Conservation (phyloP, 352 stramenopile genomes). For the Globisporangium megalacanthum region DNA sequence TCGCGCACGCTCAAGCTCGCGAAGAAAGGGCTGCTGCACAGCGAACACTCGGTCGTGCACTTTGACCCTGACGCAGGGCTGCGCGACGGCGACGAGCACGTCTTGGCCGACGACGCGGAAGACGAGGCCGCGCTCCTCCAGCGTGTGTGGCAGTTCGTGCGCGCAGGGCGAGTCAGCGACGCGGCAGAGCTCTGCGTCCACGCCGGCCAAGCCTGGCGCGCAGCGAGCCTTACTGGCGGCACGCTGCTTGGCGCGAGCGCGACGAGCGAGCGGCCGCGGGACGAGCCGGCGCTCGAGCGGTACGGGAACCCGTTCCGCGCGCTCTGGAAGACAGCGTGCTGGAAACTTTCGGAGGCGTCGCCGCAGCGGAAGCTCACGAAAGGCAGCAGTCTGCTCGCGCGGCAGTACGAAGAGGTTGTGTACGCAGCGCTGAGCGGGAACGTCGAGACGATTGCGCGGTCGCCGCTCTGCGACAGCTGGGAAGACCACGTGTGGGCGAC, state of each 20-base stretch:
- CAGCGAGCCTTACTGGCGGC: conserved; percentile 67
- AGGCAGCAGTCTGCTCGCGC: conserved; percentile 49
- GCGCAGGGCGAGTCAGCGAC: conserved; percentile 55
- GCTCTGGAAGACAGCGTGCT: conserved; percentile 85
- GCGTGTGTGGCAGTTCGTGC: conserved; percentile 67
- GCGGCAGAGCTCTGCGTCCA: conserved; percentile 73
- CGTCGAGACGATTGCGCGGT: conserved; percentile 54
- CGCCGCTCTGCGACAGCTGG: conserved; percentile 70
- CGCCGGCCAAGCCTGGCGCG: conserved; percentile 70
- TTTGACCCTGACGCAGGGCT: conserved; percentile 74
- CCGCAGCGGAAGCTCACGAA: conserved; percentile 48
- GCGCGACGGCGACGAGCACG: conserved; percentile 51
- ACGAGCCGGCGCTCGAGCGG: conserved; percentile 38
- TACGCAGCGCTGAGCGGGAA: conserved; percentile 80
- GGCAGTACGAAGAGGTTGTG: conserved; percentile 73
- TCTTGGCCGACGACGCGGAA: conserved; percentile 74
- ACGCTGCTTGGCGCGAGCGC: conserved; percentile 50
- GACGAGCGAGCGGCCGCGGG: conserved; percentile 32
- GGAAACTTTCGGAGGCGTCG: conserved; percentile 58
- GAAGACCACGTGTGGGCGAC: conserved; percentile 86
- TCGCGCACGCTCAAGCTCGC: conserved; percentile 62
- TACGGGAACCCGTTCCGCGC: conserved; percentile 82
- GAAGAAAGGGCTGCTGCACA: conserved; percentile 37
- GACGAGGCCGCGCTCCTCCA: conserved; percentile 77
- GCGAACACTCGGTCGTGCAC: conserved; percentile 19